These are phyloP conservation scores for Dothideomycetes sp. DNA, from an alignment of 2,329 filamentous ascomycete genomes.

Conservation along the genomic window DNA sequence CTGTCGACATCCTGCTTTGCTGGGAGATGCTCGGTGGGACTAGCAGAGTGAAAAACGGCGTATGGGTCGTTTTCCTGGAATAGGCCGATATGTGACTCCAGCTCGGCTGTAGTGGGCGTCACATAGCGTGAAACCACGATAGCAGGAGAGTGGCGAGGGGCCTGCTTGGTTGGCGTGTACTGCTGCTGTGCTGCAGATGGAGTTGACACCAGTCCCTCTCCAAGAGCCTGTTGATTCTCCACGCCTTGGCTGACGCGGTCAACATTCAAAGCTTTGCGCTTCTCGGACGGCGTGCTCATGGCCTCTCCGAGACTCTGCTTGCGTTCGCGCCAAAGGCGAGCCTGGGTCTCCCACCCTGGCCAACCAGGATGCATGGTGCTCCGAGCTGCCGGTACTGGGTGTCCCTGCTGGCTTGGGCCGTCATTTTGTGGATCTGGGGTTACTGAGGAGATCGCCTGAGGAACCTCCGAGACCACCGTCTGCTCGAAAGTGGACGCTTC, in stretches of 20 bases:
- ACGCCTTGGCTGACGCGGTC: not conserved
- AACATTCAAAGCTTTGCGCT: conserved; percentile 1
- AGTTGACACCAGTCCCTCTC: not conserved
- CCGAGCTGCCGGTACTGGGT: conserved; percentile 9
- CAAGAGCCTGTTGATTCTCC: not conserved
- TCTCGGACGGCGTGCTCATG: conserved; percentile 1
- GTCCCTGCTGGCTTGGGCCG: no score
- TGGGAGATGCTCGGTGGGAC: conserved; percentile 7
- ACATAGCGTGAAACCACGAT: conserved; percentile 24
- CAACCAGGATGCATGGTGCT: conserved; percentile 15
- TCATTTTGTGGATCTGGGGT: not conserved
- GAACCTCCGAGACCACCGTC: not conserved
- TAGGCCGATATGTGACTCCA: conserved; percentile 8
- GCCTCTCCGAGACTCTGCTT: conserved; percentile 13
- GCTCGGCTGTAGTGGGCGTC: conserved; percentile 13
- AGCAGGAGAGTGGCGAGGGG: conserved; percentile 12
- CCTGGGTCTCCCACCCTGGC: conserved; percentile 20
- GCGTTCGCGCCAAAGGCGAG: conserved; percentile 18
- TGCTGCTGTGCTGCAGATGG: conserved; percentile 3
- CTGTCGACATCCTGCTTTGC: conserved; percentile 12
- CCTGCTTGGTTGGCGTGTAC: not conserved
- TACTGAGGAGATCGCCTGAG: not conserved
- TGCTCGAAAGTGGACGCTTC: not conserved
- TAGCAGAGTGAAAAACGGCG: not conserved
- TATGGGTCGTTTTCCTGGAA: conserved; percentile 5